These are phyloP conservation scores for Delonix regia DNA, from an alignment of 306 rosid genomes.

Conservation along the genomic window DNA sequence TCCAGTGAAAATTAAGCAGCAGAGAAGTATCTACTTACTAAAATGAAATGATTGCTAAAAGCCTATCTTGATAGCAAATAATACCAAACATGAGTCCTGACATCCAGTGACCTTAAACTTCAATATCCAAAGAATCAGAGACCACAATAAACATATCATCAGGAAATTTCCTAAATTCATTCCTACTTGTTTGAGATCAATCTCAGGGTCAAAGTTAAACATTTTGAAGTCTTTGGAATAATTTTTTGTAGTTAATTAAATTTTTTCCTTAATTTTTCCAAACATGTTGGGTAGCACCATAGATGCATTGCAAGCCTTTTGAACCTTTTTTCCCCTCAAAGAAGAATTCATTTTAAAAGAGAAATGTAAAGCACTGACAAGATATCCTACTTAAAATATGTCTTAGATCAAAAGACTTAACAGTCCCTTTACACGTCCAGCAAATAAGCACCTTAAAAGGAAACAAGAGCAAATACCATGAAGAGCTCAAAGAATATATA, in stretches of 20 bases:
- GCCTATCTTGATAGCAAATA: neutral
- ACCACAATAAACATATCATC: neutral
- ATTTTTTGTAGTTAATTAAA: neutral
- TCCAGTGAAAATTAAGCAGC: neutral
- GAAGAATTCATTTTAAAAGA: neutral
- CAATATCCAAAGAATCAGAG: neutral
- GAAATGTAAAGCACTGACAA: neutral
- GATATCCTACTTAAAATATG: neutral
- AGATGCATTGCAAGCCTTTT: conserved; percentile 7
- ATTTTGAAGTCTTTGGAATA: neutral
- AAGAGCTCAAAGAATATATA: neutral
- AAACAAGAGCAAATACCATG: neutral
- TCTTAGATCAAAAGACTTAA: neutral
- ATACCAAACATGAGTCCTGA: neutral
- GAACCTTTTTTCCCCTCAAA: neutral
- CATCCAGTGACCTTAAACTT: neutral
- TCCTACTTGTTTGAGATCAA: neutral
- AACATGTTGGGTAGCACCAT: neutral
- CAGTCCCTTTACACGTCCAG: conserved; percentile 1
- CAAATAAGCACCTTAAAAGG: neutral
- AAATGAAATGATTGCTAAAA: neutral
- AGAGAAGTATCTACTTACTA: neutral
- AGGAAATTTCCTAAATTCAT: neutral
- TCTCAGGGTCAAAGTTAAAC: neutral
- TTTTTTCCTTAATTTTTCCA: neutral